phyloP scores from a whole-genome alignment of 164 flowering plant genomes.

The Annona squamosa region DNA sequence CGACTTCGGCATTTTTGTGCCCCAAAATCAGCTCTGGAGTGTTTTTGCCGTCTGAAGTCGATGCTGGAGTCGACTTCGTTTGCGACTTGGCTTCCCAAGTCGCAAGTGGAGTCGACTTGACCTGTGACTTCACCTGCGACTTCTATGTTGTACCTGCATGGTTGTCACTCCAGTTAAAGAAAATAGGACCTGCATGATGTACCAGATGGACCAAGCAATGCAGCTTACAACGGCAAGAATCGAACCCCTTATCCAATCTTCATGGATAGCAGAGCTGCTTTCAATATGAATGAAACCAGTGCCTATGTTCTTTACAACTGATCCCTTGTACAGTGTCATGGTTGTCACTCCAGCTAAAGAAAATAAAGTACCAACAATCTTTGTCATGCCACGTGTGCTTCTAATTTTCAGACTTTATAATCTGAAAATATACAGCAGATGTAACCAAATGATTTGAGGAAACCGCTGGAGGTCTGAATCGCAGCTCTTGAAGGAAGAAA shows the following conservation, averaged over 20 bases:
- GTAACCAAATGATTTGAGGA: too few species aligned
- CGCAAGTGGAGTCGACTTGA: too few species aligned
- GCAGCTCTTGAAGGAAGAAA: too few species aligned
- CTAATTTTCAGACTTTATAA: constrained; percentile 48
- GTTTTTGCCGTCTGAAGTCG: too few species aligned
- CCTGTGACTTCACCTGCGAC: constrained; percentile 28
- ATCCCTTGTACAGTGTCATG: constrained; percentile 82
- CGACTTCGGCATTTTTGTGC: too few species aligned
- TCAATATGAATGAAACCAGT: constrained; percentile 41
- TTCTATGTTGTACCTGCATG: constrained; percentile 77
- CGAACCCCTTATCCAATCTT: constrained; percentile 78
- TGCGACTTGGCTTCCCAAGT: too few species aligned
- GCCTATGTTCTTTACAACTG: constrained; percentile 29
- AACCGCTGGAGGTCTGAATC: too few species aligned
- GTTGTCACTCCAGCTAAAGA: constrained; percentile 67
- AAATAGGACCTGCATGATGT: constrained; percentile 73
- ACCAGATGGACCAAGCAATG: constrained; percentile 69
- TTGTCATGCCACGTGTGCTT: constrained; percentile 52
- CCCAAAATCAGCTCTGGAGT: too few species aligned
- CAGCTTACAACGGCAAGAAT: constrained; percentile 62
- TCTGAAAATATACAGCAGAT: constrained; percentile 18
- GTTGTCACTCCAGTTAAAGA: constrained; percentile 66
- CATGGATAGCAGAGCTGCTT: constrained; percentile 32
- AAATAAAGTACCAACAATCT: constrained; percentile 59
- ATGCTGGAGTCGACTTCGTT: too few species aligned